Evolutionary conservation across 305 asterid genomes (phyloP), one percentile per base, ranked within the genome.

Genomic region (Nicotiana rustica): DNA sequence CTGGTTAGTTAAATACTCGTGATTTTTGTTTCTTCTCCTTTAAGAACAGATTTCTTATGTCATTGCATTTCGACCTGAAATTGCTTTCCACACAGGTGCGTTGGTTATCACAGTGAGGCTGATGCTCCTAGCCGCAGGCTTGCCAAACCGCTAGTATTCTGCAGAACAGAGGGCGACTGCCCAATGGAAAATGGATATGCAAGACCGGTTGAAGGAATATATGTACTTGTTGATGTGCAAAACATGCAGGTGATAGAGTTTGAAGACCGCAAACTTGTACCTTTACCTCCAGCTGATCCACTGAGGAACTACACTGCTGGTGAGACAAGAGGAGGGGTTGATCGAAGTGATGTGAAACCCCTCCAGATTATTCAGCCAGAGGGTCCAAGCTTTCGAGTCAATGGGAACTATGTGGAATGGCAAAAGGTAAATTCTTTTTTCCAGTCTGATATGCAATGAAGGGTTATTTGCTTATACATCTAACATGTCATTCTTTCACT

Each of bases 181-280:
- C 98, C 99, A 3, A 89, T 94, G 88, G 99, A 96, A 87, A 96
- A 96, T 86, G 99, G 99, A 71, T 96, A 96, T 89, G 99, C 99
- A n/a, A 92, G 99, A 35, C 98, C 99, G 10, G 97, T 96, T 75
- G 99, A 96, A 91, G 99, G 98, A 84, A 93, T 96, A 86, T 91
- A 92, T 77, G 98, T 94, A 61, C 92, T 92, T 85, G 98, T 96
- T 67, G 98, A 96, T 86, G 93, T 96, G 95, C 98, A 96, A 85
- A 93, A 92, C 83, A 96, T 96, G 99, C 92, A 88, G 62, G 93
- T 96, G 60, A 85, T 94, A 19, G 99, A 96, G 85, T 96, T 95
- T 86, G 98, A 95, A 85, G 99, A 96, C 84, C 95, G 97, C 36
- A 95, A 91, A 87, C 91, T 96, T 82, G 98, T 96, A 61, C 99